phyloP scores from a whole-genome alignment of 108 stramenopile species.

The Tribonema minus region DNA sequence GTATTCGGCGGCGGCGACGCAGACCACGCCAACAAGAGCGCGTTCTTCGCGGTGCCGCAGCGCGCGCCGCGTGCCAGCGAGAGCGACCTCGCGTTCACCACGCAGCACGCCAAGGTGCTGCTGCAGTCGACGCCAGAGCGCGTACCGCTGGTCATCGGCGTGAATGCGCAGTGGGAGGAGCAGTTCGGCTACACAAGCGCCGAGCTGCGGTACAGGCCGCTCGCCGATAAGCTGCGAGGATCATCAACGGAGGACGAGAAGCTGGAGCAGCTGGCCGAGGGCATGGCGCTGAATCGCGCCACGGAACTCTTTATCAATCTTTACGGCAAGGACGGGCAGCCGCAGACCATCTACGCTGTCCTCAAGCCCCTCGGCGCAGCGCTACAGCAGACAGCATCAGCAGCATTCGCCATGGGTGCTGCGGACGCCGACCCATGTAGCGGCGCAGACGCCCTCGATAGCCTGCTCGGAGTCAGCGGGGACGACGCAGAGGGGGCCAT shows the following conservation, averaged over 20 bases:
- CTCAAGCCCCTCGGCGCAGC: neutral
- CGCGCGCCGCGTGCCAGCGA: neutral
- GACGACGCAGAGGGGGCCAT: too few relatives aligned
- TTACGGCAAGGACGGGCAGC: neutral
- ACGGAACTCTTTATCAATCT: neutral
- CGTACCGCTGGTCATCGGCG: neutral
- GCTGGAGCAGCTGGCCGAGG: neutral
- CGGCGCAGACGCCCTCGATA: too few relatives aligned
- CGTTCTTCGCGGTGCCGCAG: neutral
- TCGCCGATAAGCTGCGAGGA: neutral
- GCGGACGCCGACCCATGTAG: too few relatives aligned
- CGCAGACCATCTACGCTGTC: neutral
- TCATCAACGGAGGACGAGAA: neutral
- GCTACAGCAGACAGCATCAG: too few relatives aligned
- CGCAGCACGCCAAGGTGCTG: neutral
- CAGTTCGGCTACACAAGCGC: neutral
- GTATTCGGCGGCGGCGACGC: neutral
- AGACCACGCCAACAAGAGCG: neutral
- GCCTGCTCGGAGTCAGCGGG: too few relatives aligned
- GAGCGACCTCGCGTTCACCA: neutral
- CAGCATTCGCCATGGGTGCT: too few relatives aligned
- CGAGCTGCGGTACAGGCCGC: neutral
- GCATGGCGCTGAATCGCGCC: neutral
- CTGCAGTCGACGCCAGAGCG: neutral
- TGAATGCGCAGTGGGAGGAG: neutral